Evolutionary conservation across 1,284 basidiomycete species (phyloP).

Genomic region (Naganishia sp.): DNA sequence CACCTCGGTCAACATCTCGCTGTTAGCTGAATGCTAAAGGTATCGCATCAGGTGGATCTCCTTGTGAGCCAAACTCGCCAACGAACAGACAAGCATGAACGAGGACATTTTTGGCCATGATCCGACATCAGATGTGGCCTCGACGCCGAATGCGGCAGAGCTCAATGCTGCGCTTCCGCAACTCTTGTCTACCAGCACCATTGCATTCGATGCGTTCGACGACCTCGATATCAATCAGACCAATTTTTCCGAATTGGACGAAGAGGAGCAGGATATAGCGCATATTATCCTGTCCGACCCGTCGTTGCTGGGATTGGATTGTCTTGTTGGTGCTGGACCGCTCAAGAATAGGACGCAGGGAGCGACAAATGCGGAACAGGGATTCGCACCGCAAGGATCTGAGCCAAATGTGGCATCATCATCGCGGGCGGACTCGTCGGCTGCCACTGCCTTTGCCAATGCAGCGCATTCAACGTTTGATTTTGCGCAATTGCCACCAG

Average conservation of each 20-base stretch:
- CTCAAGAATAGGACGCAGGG: neutral
- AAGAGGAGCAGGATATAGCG: conserved; percentile 26
- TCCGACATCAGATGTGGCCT: conserved; percentile 9
- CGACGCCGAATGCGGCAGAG: conserved; percentile 24
- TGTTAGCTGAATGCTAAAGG: neutral
- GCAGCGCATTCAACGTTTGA: too few species aligned
- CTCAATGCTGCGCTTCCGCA: conserved; percentile 20
- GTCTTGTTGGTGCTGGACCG: conserved; percentile 16
- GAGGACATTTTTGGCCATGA: conserved; percentile 18
- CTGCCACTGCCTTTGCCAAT: too few species aligned
- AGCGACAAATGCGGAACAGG: neutral
- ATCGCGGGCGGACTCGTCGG: too few species aligned
- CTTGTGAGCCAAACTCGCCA: neutral
- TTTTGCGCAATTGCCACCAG: too few species aligned
- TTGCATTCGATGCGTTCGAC: conserved; percentile 20
- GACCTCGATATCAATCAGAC: conserved; percentile 26
- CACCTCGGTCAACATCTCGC: neutral
- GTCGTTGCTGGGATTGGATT: conserved; percentile 21
- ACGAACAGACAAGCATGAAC: conserved; percentile 17
- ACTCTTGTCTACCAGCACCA: conserved; percentile 13
- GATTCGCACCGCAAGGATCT: neutral
- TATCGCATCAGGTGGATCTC: neutral
- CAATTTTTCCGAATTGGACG: conserved; percentile 25
- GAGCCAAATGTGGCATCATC: neutral
- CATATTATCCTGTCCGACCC: conserved; percentile 25